These are phyloP conservation scores for Colletotrichum destructivum DNA, from an alignment of 2,329 filamentous ascomycete species.

Conservation along the genomic window DNA sequence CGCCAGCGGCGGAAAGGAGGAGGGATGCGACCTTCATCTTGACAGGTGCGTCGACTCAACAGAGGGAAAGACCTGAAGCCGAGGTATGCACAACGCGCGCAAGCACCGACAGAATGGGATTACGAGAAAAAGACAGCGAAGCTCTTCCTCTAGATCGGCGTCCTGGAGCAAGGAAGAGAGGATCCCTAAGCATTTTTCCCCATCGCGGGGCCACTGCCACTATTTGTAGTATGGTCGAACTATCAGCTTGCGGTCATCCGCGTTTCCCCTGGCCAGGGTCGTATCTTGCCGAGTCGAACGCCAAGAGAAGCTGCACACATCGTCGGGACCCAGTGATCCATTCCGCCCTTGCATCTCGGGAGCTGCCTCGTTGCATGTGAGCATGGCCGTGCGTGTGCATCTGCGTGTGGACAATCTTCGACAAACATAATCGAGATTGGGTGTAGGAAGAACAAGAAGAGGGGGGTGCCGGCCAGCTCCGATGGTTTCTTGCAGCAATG, in stretches of 20 bases:
- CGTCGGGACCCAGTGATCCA: conserved; percentile 8
- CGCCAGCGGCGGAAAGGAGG: conserved; percentile 49
- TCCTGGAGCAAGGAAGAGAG: conserved; percentile 28
- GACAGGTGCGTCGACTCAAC: background rate
- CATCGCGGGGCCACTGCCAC: background rate
- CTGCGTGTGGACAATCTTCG: background rate
- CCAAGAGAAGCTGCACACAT: conserved; percentile 8
- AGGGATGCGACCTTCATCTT: conserved; percentile 52
- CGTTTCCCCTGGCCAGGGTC: conserved; percentile 13
- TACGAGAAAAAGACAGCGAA: conserved; percentile 8
- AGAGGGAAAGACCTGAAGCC: background rate
- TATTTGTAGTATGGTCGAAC: conserved; percentile 16
- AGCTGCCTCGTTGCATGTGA: conserved; percentile 31
- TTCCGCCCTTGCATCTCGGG: conserved; percentile 39
- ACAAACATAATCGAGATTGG: background rate
- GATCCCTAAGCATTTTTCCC: background rate
- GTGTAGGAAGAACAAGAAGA: background rate
- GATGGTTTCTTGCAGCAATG: conserved; percentile 13
- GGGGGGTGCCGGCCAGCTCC: conserved; percentile 34
- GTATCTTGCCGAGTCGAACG: conserved; percentile 9
- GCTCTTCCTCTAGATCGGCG: conserved; percentile 27
- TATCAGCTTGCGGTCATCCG: background rate
- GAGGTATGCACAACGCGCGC: background rate
- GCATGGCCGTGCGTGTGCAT: background rate
- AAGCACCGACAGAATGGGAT: conserved; percentile 16